Conservation (phyloP, 805 yeast species). For the Yamadazyma akitaensis region DNA sequence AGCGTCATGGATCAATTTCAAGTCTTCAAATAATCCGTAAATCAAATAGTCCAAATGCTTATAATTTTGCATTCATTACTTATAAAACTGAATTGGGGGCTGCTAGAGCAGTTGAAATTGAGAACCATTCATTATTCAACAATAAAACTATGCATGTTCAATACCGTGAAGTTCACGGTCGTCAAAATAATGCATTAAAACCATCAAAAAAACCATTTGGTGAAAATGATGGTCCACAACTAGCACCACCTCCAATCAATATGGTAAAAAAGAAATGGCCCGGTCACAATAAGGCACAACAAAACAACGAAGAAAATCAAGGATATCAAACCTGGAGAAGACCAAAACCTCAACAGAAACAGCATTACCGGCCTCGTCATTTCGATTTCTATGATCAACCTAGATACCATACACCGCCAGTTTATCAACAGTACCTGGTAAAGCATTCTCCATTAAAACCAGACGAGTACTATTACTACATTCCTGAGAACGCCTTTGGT, state of each 20-base stretch:
- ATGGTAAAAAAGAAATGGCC: slow-evolving; percentile 21
- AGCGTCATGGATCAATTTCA: slow-evolving; percentile 61
- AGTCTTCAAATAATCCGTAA: slow-evolving; percentile 55
- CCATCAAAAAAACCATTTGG: background rate
- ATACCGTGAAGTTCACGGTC: slow-evolving; percentile 54
- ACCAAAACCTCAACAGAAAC: background rate
- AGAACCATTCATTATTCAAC: slow-evolving; percentile 73
- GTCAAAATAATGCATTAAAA: slow-evolving; percentile 16
- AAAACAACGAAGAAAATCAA: background rate
- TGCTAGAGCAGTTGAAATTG: slow-evolving; percentile 81
- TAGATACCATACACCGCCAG: background rate
- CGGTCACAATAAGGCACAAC: background rate
- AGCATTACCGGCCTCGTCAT: background rate
- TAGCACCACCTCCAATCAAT: slow-evolving; percentile 84
- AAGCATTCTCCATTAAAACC: background rate
- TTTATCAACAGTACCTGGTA: background rate
- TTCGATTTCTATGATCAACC: background rate
- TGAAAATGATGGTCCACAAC: slow-evolving; percentile 10
- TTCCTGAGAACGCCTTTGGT: background rate
- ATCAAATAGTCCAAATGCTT: slow-evolving; percentile 22
- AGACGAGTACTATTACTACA: slow-evolving; percentile 2
- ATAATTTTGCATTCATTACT: slow-evolving; percentile 71
- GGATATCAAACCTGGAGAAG: background rate
- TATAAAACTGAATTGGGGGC: slow-evolving; percentile 67
- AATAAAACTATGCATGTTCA: slow-evolving; percentile 82